phyloP scores from a whole-genome alignment of 345 rosid species.

The Lepidium africanum region DNA sequence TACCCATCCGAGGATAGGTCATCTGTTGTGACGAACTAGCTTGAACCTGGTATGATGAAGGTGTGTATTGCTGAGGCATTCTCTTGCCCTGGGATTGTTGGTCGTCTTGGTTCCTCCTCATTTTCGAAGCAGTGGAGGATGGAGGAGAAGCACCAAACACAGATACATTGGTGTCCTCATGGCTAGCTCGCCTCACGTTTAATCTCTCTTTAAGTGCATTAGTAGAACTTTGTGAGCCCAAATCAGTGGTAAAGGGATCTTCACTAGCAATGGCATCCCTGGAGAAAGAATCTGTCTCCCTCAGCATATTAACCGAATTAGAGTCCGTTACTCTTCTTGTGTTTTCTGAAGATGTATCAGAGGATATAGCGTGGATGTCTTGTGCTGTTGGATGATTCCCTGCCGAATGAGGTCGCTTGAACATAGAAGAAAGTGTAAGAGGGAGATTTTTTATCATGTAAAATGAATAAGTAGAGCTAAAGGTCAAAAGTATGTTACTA shows the following conservation, averaged over 20 bases:
- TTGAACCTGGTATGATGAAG: slow-evolving; percentile 35
- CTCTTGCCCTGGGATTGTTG: slow-evolving; percentile 49
- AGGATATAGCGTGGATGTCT: slow-evolving; percentile 42
- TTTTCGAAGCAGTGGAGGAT: slow-evolving; percentile 31
- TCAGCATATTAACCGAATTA: slow-evolving; percentile 34
- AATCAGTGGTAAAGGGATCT: slow-evolving; percentile 33
- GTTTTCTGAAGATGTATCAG: slow-evolving; percentile 43
- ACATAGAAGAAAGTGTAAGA: slow-evolving; percentile 72
- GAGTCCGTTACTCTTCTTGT: slow-evolving; percentile 43
- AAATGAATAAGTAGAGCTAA: slow-evolving; percentile 10
- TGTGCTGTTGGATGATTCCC: slow-evolving; percentile 45
- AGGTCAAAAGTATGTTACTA: neutral
- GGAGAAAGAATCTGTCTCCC: slow-evolving; percentile 39
- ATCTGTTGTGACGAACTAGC: slow-evolving; percentile 40
- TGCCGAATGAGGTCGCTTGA: slow-evolving; percentile 64
- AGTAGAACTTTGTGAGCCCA: slow-evolving; percentile 32
- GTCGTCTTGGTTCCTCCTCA: slow-evolving; percentile 49
- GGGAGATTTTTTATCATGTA: slow-evolving; percentile 56
- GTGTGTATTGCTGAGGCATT: slow-evolving; percentile 33
- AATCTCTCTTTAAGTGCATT: slow-evolving; percentile 33
- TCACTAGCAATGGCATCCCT: slow-evolving; percentile 38
- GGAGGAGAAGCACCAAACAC: slow-evolving; percentile 26
- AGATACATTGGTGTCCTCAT: slow-evolving; percentile 39
- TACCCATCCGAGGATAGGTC: slow-evolving; percentile 39
- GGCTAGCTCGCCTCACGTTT: slow-evolving; percentile 24